Percentiles rank a stretch among this genome's conserved stretches.
phyloP scores from a whole-genome alignment of 306 rosid genomes.

The Citrullus mucosospermus region DNA sequence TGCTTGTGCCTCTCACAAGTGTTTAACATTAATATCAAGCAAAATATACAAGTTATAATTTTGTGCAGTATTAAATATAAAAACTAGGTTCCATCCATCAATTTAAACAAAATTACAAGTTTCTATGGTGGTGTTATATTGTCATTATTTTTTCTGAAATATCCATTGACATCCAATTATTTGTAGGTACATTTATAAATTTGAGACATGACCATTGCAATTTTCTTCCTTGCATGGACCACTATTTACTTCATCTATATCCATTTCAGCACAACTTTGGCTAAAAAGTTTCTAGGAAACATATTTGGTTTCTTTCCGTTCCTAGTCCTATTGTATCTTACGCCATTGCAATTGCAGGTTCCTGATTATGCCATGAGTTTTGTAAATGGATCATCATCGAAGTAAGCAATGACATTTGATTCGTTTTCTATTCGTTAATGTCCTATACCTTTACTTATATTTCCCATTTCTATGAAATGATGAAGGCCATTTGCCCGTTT shows the following conservation, averaged over 20 bases:
- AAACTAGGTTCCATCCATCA: not conserved
- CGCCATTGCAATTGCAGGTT: slow-evolving; percentile 23
- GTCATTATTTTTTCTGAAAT: not conserved
- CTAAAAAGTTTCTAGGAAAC: not conserved
- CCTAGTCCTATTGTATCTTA: not conserved
- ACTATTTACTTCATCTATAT: not conserved
- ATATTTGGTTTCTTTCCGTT: not conserved
- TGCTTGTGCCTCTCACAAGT: not conserved
- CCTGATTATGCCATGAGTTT: slow-evolving; percentile 73
- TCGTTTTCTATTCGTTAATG: not conserved
- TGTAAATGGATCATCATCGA: slow-evolving; percentile 50
- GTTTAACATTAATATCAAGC: not conserved
- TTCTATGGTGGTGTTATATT: not conserved
- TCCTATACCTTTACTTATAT: not conserved
- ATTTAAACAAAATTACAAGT: not conserved
- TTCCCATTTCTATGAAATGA: not conserved
- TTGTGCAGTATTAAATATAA: too few relatives aligned
- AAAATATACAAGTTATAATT: not conserved
- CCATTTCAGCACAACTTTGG: not conserved
- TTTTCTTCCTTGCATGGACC: not conserved
- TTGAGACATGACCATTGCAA: not conserved
- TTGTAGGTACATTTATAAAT: not conserved
- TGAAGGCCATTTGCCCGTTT: slow-evolving; percentile 34
- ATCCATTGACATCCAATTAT: not conserved
- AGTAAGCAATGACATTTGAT: slow-evolving; percentile 23